Evolutionary conservation across 2,329 filamentous ascomycete genomes (phyloP), one percentile per base, ranked within the genome.

Genomic region (Epichloe sp.): DNA sequence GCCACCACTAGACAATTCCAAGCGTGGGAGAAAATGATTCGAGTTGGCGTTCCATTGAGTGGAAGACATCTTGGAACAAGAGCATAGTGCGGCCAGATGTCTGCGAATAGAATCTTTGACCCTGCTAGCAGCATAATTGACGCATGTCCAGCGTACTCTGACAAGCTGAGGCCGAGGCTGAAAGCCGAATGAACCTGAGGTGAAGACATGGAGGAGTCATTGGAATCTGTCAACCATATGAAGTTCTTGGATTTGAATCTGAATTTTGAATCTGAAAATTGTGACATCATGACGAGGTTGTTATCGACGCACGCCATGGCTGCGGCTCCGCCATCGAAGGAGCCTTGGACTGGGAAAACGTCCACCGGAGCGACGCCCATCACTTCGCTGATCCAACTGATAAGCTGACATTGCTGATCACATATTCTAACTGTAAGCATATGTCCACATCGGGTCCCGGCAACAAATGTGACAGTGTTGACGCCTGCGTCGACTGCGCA

Each of bases 1-100:
- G 73, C 77, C n/a, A 79, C 76, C 40, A 83, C 63, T 31, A 78
- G 68, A 54, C 70, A 78, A 40, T 75, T 69, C 46, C 80, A 70
- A 7, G 64, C 64, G 37, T 72, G 68, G 1, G 77, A 82, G 58
- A 78, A 81, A 4, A 83, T 62, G 1, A 83, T 57, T 42, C 75
- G 73, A 12, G 65, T 65, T 2, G 77, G 77, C 2, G 73, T 74
- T 8, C 74, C 74, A 1, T 66, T 58, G 2, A 80, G 57, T 0
- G 67, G 63, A 3, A 82, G 66, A 21, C 65, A 69, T 34, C 79
- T 71, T 38, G 76, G 74, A 4, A 80, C 72, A 3, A 72, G 67
- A 5, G 71, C 70, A 12, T 68, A 58, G 31, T 68, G 65, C 5
- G 64, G 59, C 51, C 75, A 70, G 44, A 83, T 60, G 44, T 79